phyloP scores from a whole-genome alignment of 768 basidiomycete species.

The Lactarius trivialis region DNA sequence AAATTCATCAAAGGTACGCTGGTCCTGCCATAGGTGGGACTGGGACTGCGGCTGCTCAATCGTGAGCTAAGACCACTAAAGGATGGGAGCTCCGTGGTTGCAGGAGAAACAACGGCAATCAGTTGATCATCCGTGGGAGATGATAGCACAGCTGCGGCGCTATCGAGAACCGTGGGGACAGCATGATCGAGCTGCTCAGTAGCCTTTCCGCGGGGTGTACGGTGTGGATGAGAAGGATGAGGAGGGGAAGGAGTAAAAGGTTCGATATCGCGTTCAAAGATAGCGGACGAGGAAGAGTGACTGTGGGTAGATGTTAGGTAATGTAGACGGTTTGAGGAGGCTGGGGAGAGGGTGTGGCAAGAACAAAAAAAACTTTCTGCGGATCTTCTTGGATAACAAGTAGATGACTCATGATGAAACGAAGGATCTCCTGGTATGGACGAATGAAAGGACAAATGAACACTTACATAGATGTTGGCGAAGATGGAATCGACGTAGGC shows the following conservation, averaged over 20 bases:
- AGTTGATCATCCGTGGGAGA: conserved; percentile 39
- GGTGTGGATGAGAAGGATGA: conserved; percentile 55
- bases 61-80: conserved; percentile 56
- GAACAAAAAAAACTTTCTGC: background rate
- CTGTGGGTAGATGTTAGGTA: conserved; percentile 24
- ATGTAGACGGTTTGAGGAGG: background rate
- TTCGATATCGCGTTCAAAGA: conserved; percentile 90
- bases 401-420: background rate
- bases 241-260: conserved; percentile 42
- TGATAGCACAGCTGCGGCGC: conserved; percentile 68
- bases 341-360: background rate
- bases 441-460: conserved; percentile 12
- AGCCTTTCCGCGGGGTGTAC: conserved; percentile 62
- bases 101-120: conserved; percentile 59
- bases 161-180: conserved; percentile 83
- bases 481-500: conserved; percentile 70
- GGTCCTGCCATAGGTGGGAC: conserved; percentile 42
- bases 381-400: background rate
- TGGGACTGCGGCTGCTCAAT: conserved; percentile 61
- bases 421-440: background rate
- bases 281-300: conserved; percentile 81
- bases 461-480: conserved; percentile 70
- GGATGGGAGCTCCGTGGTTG: conserved; percentile 30
- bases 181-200: conserved; percentile 70
- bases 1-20: conserved; percentile 18